Conservation (phyloP, 2,329 filamentous ascomycete species). For the Colletotrichum sp. region DNA sequence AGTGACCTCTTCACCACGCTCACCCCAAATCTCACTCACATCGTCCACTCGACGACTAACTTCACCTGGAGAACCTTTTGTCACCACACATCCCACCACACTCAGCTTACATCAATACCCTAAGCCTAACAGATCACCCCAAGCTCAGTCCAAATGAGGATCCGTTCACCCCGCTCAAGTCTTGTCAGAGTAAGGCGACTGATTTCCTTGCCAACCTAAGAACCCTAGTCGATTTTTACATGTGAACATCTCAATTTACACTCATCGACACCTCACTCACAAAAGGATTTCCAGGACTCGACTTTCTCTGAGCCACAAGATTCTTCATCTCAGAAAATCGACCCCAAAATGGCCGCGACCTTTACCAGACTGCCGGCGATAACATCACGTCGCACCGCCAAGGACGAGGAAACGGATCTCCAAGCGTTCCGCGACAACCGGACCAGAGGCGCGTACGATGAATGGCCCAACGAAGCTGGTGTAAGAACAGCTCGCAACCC, state of each 20-base stretch:
- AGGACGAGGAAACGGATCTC: constrained; percentile 12
- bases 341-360: background rate
- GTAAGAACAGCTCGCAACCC: constrained; percentile 31
- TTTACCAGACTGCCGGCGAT: background rate
- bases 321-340: background rate
- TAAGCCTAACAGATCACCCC: background rate
- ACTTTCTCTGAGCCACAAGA: background rate
- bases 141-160: background rate
- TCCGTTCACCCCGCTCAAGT: background rate
- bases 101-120: background rate
- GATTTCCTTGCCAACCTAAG: background rate
- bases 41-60: background rate
- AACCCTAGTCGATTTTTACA: background rate
- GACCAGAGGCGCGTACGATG: constrained; percentile 36
- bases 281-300: background rate
- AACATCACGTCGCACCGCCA: constrained; percentile 12
- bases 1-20: background rate
- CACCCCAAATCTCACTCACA: background rate
- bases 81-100: background rate
- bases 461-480: constrained; percentile 55
- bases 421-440: constrained; percentile 19
- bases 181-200: background rate
- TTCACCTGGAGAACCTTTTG: background rate
- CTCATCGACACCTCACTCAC: background rate
- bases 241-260: background rate